Base-by-base conservation (phyloP, 1,284 basidiomycete species). In the Irpex sp. region DNA sequence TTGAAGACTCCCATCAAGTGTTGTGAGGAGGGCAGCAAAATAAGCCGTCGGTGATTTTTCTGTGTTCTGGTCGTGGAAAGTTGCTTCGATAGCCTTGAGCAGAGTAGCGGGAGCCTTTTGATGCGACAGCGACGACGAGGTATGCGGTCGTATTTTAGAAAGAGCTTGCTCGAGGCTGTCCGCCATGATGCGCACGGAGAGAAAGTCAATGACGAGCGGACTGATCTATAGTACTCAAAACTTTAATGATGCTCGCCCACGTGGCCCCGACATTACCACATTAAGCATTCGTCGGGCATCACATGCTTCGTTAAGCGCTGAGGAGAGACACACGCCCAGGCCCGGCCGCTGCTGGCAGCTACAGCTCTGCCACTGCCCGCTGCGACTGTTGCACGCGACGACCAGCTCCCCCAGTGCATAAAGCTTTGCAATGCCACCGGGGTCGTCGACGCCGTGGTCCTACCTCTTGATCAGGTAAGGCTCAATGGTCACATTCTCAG, bases 21-120 rank as follows among this genome's bases (percentile, higher is more conserved):
- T 90, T 4, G 92, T 92, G 55, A 94, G 79, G 61, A 98, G 81
- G 0, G 92, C 89, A 19, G 93, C 89, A 76, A 95, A 95, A 80
- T 97, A 97, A 46, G 94, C 94, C 1, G 93, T 94, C 8, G 94
- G 81, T 4, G 87, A 85, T 46, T 76, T 76, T 61, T 90, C 83
- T n/a, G 87, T 79, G 65, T 83, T 83, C 67, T 94, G 92, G 68
- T 95, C 92, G 60, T 84, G 80, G 69, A 99, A 84, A 9, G 95
- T 97, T 1, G 87, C 83, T 76, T 99, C 97, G 70, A 99, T 83
- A 15, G 96, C 97, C 61, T 84, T 78, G 51, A 99, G 84, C 19
- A 99, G 86, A 61, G 88, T 89, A 13, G 97, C 97, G 2, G 95
- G 95, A 59, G 92, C 86, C 72, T 94, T 93, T 77, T 98, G 95